These are phyloP conservation scores for Pharnaceum exiguum DNA, from an alignment of 148 eudicot species.

Conservation along the genomic window DNA sequence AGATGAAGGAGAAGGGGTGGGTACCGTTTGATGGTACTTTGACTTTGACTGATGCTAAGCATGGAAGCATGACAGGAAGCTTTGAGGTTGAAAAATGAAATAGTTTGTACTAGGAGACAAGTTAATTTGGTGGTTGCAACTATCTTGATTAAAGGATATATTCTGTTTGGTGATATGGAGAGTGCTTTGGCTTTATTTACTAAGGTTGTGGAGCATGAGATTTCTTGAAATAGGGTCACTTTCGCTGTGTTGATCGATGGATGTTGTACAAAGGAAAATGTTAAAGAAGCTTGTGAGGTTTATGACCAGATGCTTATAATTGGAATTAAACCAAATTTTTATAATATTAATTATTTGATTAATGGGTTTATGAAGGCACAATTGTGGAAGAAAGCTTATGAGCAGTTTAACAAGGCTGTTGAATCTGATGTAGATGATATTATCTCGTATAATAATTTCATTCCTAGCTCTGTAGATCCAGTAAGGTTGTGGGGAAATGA, in stretches of 20 bases:
- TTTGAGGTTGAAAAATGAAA: slow-evolving; percentile 58
- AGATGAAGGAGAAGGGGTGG: slow-evolving; percentile 57
- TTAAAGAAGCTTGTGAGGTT: slow-evolving; percentile 51
- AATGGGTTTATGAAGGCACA: slow-evolving; percentile 38
- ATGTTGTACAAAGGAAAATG: slow-evolving; percentile 34
- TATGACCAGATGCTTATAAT: slow-evolving; percentile 43
- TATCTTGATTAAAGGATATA: slow-evolving; percentile 63
- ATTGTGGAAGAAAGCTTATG: slow-evolving; percentile 42
- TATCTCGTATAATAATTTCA: slow-evolving; percentile 43
- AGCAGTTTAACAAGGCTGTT: slow-evolving; percentile 50
- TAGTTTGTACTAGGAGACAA: slow-evolving; percentile 39
- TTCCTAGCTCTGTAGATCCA: slow-evolving; percentile 40
- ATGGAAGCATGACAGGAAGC: slow-evolving; percentile 40
- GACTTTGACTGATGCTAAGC: slow-evolving; percentile 48
- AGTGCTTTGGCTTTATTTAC: slow-evolving; percentile 55
- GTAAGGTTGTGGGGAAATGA: slow-evolving; percentile 43
- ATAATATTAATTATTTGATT: slow-evolving; percentile 49
- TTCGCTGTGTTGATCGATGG: slow-evolving; percentile 60
- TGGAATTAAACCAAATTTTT: slow-evolving; percentile 48
- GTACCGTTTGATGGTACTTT: slow-evolving; percentile 47
- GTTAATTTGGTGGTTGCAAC: slow-evolving; percentile 61
- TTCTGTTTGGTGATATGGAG: slow-evolving; percentile 39
- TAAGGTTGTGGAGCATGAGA: slow-evolving; percentile 36
- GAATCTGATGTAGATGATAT: slow-evolving; percentile 52
- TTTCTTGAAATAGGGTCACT: slow-evolving; percentile 49